These are phyloP conservation scores for Coniochaeta pulveracea DNA, from an alignment of 2,329 filamentous ascomycete species.

Conservation along the genomic window DNA sequence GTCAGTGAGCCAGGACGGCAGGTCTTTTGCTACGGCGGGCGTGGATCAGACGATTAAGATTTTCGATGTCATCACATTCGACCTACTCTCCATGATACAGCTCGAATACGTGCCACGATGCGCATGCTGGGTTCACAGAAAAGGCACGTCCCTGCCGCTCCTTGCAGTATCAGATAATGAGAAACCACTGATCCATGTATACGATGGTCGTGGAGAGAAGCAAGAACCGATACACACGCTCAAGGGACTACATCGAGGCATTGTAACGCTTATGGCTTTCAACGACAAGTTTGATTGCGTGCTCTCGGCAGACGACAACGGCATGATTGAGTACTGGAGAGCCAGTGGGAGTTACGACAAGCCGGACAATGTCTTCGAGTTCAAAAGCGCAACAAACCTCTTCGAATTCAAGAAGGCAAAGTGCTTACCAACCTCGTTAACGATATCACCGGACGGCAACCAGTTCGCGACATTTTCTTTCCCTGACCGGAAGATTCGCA, in stretches of 20 bases:
- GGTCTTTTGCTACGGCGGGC: conserved; percentile 87
- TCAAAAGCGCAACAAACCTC: conserved; percentile 86
- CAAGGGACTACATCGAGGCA: conserved; percentile 66
- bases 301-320: conserved; percentile 74
- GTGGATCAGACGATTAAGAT: conserved; percentile 70
- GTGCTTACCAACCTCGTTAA: conserved; percentile 68
- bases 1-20: conserved; percentile 77
- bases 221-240: conserved; percentile 66
- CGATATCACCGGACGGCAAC: conserved; percentile 74
- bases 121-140: conserved; percentile 84
- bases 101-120: conserved; percentile 65
- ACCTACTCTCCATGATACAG: conserved; percentile 73
- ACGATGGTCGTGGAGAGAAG: conserved; percentile 80
- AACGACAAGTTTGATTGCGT: conserved; percentile 86
- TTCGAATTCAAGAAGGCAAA: conserved; percentile 98
- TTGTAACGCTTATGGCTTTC: conserved; percentile 78
- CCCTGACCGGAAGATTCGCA: conserved; percentile 81
- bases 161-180: conserved; percentile 72
- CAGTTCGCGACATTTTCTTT: conserved; percentile 85
- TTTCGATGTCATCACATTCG: conserved; percentile 75
- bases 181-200: conserved; percentile 66
- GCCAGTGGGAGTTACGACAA: conserved; percentile 77
- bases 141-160: conserved; percentile 77
- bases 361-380: conserved; percentile 80
- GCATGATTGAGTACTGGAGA: conserved; percentile 96